Percentiles rank a stretch among this genome's conserved stretches.
Evolutionary conservation across 225 moss, liverwort and hornwort genomes (phyloP).

Genomic region (Marchantia paleacea): DNA sequence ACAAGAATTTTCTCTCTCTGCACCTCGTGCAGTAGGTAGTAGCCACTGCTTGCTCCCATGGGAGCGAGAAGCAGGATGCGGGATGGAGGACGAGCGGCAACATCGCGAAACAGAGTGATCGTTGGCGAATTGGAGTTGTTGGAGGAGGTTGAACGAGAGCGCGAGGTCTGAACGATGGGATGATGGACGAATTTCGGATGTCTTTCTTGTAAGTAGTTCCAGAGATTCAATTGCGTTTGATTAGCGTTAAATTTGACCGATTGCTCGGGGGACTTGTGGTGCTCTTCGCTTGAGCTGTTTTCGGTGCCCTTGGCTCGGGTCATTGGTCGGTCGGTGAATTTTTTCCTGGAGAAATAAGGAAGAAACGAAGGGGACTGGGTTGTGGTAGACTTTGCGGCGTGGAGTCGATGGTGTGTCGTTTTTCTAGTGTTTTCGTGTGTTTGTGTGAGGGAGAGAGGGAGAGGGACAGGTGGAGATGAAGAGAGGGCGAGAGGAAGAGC

Average conservation of each 20-base stretch:
- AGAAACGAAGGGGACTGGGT: neutral
- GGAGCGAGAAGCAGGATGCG: slow-evolving; percentile 15
- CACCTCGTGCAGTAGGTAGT: slow-evolving; percentile 11
- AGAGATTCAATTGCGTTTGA: slow-evolving; percentile 7
- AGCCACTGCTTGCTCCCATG: slow-evolving; percentile 13
- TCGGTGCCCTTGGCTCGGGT: neutral
- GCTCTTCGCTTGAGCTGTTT: neutral
- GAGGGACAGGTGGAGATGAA: neutral
- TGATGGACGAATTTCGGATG: slow-evolving; percentile 28
- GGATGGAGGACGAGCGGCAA: slow-evolving; percentile 17
- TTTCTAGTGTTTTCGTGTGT: neutral
- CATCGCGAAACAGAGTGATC: slow-evolving; percentile 4
- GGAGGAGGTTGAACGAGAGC: neutral
- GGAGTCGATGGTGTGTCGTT: neutral
- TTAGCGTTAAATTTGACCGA: neutral
- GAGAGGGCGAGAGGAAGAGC: neutral
- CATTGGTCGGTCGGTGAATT: neutral
- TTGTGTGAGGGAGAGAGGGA: neutral
- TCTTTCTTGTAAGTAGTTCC: slow-evolving; percentile 25
- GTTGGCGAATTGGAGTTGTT: slow-evolving; percentile 5
- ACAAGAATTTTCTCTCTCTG: slow-evolving; percentile 12
- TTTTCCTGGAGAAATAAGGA: neutral
- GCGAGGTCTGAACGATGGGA: slow-evolving; percentile 11
- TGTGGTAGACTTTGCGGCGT: neutral
- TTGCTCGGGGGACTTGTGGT: neutral